Evolutionary conservation across 257 asterid genomes (phyloP), one percentile per base, ranked within the genome.

Genomic region (Solanum tarijense): DNA sequence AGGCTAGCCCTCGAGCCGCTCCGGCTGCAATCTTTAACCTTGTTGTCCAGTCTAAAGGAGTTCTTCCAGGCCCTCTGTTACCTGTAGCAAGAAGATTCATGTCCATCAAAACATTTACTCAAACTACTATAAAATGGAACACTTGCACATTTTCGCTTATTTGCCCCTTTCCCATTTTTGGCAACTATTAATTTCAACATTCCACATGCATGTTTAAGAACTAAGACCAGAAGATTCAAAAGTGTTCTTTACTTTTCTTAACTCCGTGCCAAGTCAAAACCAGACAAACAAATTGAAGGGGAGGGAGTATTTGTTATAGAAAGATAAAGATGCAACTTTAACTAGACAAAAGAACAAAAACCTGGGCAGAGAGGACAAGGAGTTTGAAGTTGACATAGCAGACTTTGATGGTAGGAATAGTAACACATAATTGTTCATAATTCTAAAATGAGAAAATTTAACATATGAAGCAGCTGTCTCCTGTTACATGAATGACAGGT

Each of bases 11-110:
- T 38, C 89, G 91, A 36, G 98, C 98, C 6, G 99, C 95, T 41
- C 98, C 98, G 2, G 98, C 91, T 55, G 96, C 99, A 6, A 96
- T 92, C 91, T 91, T 96, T 55, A 97, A 60, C 81, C 99, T 87
- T 2, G 95, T 93, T 87, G 96, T 94, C 99, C 99, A 97, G 94
- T 97, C 99, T 78, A 97, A 83, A 13, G 99, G 99, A 39, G 98
- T 94, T 90, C 99, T 89, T 43, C 99, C 99, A 1, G 99, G 98
- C 14, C 99, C 99, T 90, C 99, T 89, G 52, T 95, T 97, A 69
- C 99, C 99, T 97, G 91, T 76, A 46, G 81, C 32, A 90, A 72
- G 31, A 76, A 52, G 31, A 39, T 20, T 60, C 85, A 38, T 39
- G 23, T 8, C 29, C 52, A 27, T n/a, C 38, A 60, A 34, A 27